Base-by-base conservation (phyloP, 1,284 basidiomycete species). In the Melanopsichium pennsylvanicum region DNA sequence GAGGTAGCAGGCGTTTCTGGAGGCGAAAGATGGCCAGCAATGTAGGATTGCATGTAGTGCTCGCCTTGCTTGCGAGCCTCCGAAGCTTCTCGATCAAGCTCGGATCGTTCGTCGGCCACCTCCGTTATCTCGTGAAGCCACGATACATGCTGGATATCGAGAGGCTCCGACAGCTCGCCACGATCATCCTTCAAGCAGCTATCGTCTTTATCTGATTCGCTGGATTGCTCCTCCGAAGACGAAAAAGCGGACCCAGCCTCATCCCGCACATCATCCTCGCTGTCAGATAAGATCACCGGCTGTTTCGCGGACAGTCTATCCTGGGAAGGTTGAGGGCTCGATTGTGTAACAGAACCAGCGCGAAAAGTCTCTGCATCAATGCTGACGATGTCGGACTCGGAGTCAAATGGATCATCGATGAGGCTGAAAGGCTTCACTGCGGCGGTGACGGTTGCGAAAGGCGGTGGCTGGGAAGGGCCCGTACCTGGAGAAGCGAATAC, bases 301-400 rank as follows among this genome's bases (percentile, higher is more conserved):
- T 33, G 26, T 18, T 31, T 46, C 9, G 32, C n/a, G 25, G 38
- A 19, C 8, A 18, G 12, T 16, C 10, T 39, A 23, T 4, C 3
- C 15, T 10, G 19, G 18, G 22, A n/a, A 27, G n/a, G 6, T 22
- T 25, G 40, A 29, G 11, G 23, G 13, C 6, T 19, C 9, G 21
- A 10, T 1, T 2, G 22, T 13, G 31, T 13, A 8, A 13, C 8
- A n/a, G 41, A 9, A 25, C 23, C 25, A 8, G 19, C 16, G n/a
- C 27, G 38, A 31, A 57, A 51, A 18, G 44, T 29, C 10, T 43
- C 39, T 5, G 43, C 47, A 11, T 51, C 34, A 26, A 63, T 46
- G 31, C 47, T 57, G 25, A 51, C 16, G 6, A 63, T 35, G 36
- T 63, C 60, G 8, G 58, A 54, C 6, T 61, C 58, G 4, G 52